Evolutionary conservation across 1,284 basidiomycete genomes (phyloP).

Genomic region (Trametes hirsuta): DNA sequence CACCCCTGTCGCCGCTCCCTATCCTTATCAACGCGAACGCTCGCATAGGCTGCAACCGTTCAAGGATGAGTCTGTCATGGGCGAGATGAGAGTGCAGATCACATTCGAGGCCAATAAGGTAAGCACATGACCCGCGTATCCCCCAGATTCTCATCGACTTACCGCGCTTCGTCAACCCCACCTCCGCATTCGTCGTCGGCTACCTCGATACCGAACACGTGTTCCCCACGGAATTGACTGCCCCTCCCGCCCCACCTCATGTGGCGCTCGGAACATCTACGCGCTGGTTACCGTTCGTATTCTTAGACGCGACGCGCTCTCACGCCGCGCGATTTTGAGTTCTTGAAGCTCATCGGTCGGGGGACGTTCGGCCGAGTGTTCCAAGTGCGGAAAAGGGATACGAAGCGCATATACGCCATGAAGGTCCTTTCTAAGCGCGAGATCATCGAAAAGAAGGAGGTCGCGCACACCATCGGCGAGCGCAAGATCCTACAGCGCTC

Average conservation of each 20-base stretch:
- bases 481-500: conserved; percentile 97
- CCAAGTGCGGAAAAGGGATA: conserved; percentile 98
- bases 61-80: conserved; percentile 82
- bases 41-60: conserved; percentile 69
- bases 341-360: conserved; percentile 97
- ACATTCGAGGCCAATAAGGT: conserved; percentile 93
- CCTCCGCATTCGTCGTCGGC: conserved; percentile 9
- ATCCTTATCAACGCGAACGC: background rate
- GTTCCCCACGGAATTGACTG: conserved; percentile 4
- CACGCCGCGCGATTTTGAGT: conserved; percentile 94
- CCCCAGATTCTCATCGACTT: conserved; percentile 20
- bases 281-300: background rate
- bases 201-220: conserved; percentile 5
- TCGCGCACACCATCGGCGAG: conserved; percentile 99
- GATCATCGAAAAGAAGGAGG: conserved; percentile 98
- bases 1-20: no score
- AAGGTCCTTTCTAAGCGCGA: conserved; percentile 99
- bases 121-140: conserved; percentile 36
- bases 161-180: conserved; percentile 10
- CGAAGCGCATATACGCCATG: conserved; percentile 99
- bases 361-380: conserved; percentile 99
- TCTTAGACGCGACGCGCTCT: conserved; percentile 79
- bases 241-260: background rate
- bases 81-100: conserved; percentile 94
- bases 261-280: background rate